Conservation (phyloP, 768 basidiomycete genomes). For the Suillus plorans region DNA sequence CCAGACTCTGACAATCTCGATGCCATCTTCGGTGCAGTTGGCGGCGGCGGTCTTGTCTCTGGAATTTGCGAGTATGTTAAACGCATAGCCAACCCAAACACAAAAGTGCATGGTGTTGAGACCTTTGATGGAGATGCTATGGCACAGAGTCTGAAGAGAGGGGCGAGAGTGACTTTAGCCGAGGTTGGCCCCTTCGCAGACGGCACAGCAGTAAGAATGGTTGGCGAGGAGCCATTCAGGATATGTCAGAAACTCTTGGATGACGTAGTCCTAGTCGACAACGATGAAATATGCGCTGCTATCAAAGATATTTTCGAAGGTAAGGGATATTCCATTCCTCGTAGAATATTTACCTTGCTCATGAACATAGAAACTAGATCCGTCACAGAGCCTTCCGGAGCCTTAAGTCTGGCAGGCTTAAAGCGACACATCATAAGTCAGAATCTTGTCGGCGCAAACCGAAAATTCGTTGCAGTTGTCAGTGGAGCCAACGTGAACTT, state of each 20-base stretch:
- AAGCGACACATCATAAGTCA: slow-evolving; percentile 85
- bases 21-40: slow-evolving; percentile 87
- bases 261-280: slow-evolving; percentile 79
- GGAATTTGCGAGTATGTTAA: slow-evolving; percentile 93
- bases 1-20: slow-evolving; percentile 74
- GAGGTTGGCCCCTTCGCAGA: slow-evolving; percentile 98
- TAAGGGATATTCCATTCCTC: slow-evolving; percentile 29
- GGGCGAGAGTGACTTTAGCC: slow-evolving; percentile 76
- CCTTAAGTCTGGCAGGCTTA: slow-evolving; percentile 86
- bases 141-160: slow-evolving; percentile 75
- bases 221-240: slow-evolving; percentile 93
- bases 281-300: slow-evolving; percentile 97
- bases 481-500: slow-evolving; percentile 99
- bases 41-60: slow-evolving; percentile 91
- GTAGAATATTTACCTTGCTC: slow-evolving; percentile 26
- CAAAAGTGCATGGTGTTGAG: slow-evolving; percentile 87
- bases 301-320: slow-evolving; percentile 99
- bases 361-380: slow-evolving; percentile 73
- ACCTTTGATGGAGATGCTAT: slow-evolving; percentile 95
- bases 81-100: slow-evolving; percentile 82
- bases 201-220: slow-evolving; percentile 94
- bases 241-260: slow-evolving; percentile 86
- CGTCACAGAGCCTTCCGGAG: slow-evolving; percentile 95
- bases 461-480: slow-evolving; percentile 87
- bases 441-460: slow-evolving; percentile 76